Base-by-base conservation (phyloP, 108 stramenopile genomes). In the Nitzschia palea region DNA sequence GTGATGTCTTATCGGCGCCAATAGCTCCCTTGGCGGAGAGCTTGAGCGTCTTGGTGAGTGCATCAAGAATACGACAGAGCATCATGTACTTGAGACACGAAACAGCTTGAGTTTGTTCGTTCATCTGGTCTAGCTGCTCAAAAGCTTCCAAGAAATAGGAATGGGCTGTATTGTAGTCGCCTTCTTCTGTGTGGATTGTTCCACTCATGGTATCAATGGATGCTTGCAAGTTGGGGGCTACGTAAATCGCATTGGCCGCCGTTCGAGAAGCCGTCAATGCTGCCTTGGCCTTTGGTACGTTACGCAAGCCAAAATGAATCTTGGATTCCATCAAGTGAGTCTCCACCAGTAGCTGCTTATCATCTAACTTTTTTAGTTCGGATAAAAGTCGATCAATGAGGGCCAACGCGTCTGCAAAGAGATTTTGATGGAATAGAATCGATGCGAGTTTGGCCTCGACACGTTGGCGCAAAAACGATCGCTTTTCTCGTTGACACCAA, bases 141-240 rank as follows among this genome's bases (percentile, higher is more conserved):
- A 97, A 99, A 17, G 97, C 96, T 75, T 99, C 99, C 67, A 99
- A 80, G 87, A 99, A 99, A 86, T 99, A 99, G 1, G 96, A 97
- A 64, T 98, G 97, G 10, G 97, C 94, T 8, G 99, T 99, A 66
- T 95, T 90, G 83, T 98, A 99, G 80, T 99, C 99, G 23, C 87
- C 83, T 74, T 99, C 99, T 73, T 99, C 97, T 33, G 93, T 93
- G 73, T 97, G 96, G 27, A 99, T 93, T 5, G 89, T 93, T 30
- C 99, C 99, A 35, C 89, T 90, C 97, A 98, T 98, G 70, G 88
- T 78, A 65, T 99, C 99, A 50, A 99, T 95, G 55, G 89, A 88
- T 5, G 96, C 95, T 74, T 99, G 96, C 25, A 98, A 73, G 30
- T 72, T 62, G n/a, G 99, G 99, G 10, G 88, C 79, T 23, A 99